Evolutionary conservation across 345 rosid genomes (phyloP).

Genomic region (Nasturtium officinale): DNA sequence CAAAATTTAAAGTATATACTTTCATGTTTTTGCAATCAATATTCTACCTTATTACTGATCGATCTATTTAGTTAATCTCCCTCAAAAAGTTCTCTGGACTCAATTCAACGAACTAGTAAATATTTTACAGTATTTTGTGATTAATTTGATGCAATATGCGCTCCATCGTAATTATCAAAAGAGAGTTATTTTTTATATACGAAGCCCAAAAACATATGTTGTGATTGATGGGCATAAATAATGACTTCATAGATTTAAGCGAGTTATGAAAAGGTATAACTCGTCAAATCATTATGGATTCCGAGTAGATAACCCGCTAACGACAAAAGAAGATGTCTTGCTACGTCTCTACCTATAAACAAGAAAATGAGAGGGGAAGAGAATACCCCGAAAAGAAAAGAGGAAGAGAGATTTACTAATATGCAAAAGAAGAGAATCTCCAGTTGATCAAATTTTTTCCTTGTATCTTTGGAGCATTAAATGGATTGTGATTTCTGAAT

Average conservation of each 20-base stretch:
- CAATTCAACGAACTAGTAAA: no score
- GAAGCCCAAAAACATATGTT: no score
- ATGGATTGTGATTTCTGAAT: constrained; percentile 49
- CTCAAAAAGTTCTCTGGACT: no score
- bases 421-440: not conserved
- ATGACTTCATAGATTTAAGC: not conserved
- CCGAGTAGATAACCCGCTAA: not conserved
- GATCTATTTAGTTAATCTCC: no score
- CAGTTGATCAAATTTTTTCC: not conserved
- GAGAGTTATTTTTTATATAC: no score
- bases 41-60: no score
- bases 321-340: constrained; percentile 15
- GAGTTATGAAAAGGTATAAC: not conserved
- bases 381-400: not conserved
- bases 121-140: not conserved
- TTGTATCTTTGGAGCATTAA: not conserved
- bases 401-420: constrained; percentile 1
- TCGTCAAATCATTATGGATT: not conserved
- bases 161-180: no score
- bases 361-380: constrained; percentile 17
- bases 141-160: no score
- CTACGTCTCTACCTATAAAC: constrained; percentile 44
- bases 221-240: no score
- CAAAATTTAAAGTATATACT: no score
- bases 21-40: no score